Evolutionary conservation across 2,329 filamentous ascomycete species (phyloP).

Genomic region (Lasiodiplodia sp.): DNA sequence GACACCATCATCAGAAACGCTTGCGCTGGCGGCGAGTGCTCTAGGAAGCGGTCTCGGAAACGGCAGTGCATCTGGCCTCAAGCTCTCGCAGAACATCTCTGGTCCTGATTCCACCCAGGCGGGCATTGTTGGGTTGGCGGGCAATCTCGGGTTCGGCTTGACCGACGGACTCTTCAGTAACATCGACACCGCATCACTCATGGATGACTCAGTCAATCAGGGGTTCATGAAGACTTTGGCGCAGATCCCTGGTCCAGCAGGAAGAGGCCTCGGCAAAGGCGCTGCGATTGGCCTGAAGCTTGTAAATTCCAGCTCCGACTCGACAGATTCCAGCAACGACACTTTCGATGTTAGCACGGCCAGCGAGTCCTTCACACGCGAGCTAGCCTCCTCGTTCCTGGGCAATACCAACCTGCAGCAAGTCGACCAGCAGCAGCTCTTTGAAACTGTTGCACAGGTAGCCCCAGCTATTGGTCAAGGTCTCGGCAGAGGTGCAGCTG

Average conservation of each 20-base stretch:
- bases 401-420: constrained; percentile 6
- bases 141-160: constrained; percentile 19
- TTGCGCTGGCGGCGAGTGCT: neutral
- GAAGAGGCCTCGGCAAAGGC: constrained; percentile 10
- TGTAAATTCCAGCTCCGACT: neutral
- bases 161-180: constrained; percentile 22
- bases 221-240: constrained; percentile 17
- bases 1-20: neutral
- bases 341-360: constrained; percentile 9
- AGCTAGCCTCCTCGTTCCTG: constrained; percentile 11
- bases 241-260: constrained; percentile 3
- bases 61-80: constrained; percentile 18
- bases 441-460: constrained; percentile 7
- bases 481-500: constrained; percentile 13
- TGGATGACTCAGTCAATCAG: neutral
- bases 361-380: constrained; percentile 14
- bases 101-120: constrained; percentile 4
- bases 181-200: neutral
- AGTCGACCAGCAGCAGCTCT: constrained; percentile 3
- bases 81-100: constrained; percentile 1
- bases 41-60: constrained; percentile 22
- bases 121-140: constrained; percentile 6
- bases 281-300: constrained; percentile 24
- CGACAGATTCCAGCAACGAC: neutral
- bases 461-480: constrained; percentile 12